A percentile compares a stretch with the other conserved stretches of the same genome.
phyloP scores from a whole-genome alignment of 805 yeast genomes.

The Lachancea lanzarotensis region DNA sequence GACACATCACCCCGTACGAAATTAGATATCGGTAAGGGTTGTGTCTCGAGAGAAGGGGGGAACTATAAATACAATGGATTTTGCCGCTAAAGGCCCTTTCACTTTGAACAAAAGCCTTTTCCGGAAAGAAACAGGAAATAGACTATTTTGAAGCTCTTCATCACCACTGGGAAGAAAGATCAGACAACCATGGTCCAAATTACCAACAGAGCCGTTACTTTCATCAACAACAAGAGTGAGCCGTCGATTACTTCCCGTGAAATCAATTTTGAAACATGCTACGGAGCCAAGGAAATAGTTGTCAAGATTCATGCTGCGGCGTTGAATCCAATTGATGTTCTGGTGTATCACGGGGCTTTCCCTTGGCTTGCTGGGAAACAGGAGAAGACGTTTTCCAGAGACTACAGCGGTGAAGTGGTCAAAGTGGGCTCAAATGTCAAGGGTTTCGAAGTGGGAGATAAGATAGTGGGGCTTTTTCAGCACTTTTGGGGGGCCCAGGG shows the following conservation, averaged over 20 bases:
- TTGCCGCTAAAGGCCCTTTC: too few species aligned
- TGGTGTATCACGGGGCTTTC: conserved; percentile 14
- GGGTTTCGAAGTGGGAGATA: conserved; percentile 22
- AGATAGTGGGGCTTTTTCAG: conserved; percentile 22
- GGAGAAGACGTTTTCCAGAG: conserved; percentile 24
- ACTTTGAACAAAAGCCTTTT: too few species aligned
- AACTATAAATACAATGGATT: too few species aligned
- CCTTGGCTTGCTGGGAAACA: conserved; percentile 5
- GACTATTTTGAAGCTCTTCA: too few species aligned
- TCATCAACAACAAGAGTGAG: conserved; percentile 15
- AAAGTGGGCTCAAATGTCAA: conserved; percentile 21
- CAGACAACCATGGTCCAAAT: conserved; percentile 7
- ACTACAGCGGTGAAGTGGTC: conserved; percentile 28
- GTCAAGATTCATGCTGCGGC: conserved; percentile 28
- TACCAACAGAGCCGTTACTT: conserved; percentile 23
- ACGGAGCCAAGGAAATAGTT: conserved; percentile 22
- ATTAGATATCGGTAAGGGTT: too few species aligned
- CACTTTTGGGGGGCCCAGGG: conserved; percentile 32
- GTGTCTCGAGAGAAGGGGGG: too few species aligned
- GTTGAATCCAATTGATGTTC: conserved; percentile 28
- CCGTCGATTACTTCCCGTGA: conserved; percentile 14
- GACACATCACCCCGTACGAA: too few species aligned
- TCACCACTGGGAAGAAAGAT: too few species aligned
- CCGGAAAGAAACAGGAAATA: too few species aligned
- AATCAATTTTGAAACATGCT: conserved; percentile 23